Percentiles rank a stretch among this genome's conserved stretches.
Evolutionary conservation across 2,329 filamentous ascomycete genomes (phyloP).

Genomic region (Sporothrix protearum): DNA sequence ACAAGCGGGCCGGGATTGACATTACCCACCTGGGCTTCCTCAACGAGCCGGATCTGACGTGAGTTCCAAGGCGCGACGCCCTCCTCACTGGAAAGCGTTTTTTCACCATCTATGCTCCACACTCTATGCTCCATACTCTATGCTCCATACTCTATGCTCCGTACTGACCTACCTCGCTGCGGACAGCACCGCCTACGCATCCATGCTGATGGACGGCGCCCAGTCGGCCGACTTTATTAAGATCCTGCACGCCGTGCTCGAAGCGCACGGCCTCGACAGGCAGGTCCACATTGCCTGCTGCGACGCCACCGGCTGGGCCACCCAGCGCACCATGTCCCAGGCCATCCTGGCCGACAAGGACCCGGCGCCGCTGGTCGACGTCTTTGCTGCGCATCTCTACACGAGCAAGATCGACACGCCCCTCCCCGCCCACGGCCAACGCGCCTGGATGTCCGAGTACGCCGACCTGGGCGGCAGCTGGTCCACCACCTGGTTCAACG

Average conservation of each 20-base stretch:
- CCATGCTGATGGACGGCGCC: conserved; percentile 36
- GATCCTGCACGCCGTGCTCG: conserved; percentile 44
- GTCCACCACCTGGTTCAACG: conserved; percentile 42
- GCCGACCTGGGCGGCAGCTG: conserved; percentile 42
- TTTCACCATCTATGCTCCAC: too few relatives aligned
- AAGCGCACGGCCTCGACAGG: conserved; percentile 34
- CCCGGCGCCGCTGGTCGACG: conserved; percentile 35
- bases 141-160: too few relatives aligned
- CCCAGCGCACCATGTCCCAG: conserved; percentile 35
- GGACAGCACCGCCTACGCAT: conserved; percentile 32
- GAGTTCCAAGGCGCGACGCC: too few relatives aligned
- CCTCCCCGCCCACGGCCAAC: conserved; percentile 36
- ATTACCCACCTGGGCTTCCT: conserved; percentile 35
- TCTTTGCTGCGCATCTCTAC: conserved; percentile 44
- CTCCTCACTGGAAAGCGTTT: too few relatives aligned
- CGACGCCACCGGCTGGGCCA: conserved; percentile 43
- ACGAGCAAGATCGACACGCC: conserved; percentile 36
- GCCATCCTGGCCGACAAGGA: conserved; percentile 30
- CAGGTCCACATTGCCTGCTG: conserved; percentile 42
- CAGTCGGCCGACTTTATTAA: conserved; percentile 40
- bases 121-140: too few relatives aligned
- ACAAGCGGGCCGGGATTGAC: conserved; percentile 23
- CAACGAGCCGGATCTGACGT: conserved; percentile 35
- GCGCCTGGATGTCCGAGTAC: conserved; percentile 48
- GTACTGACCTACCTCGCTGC: neutral